Conservation (phyloP, 805 yeast species). For the Zygosaccharomyces kombuchaensis region DNA sequence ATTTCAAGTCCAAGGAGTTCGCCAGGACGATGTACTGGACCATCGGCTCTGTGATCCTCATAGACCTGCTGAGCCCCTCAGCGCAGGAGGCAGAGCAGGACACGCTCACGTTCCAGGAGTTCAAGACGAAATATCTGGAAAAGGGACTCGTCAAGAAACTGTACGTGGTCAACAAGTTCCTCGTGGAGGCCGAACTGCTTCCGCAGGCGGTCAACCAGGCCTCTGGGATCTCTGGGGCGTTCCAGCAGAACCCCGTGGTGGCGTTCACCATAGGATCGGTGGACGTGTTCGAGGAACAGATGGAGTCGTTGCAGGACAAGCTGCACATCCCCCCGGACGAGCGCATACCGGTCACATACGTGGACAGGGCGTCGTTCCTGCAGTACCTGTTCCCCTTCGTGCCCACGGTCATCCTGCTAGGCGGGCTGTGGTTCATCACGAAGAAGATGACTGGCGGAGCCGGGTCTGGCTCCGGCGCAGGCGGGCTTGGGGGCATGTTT, state of each 20-base stretch:
- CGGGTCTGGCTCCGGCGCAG: conserved; percentile 42
- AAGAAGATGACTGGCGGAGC: conserved; percentile 40
- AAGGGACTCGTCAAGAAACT: conserved; percentile 73
- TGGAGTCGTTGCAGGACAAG: conserved; percentile 66
- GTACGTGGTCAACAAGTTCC: conserved; percentile 65
- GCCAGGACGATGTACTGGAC: conserved; percentile 38
- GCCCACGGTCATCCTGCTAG: conserved; percentile 77
- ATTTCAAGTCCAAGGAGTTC: conserved; percentile 42
- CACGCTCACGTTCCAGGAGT: conserved; percentile 68
- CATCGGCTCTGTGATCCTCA: conserved; percentile 37
- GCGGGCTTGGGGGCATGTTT: conserved; percentile 64
- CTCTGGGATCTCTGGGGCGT: conserved; percentile 13
- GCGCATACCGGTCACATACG: conserved; percentile 72
- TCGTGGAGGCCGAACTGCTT: conserved; percentile 65
- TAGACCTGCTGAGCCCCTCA: conserved; percentile 29
- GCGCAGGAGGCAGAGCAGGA: conserved; percentile 24
- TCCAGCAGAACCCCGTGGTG: conserved; percentile 41
- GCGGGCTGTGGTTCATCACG: conserved; percentile 54
- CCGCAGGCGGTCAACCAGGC: conserved; percentile 35
- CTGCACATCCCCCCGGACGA: conserved; percentile 63
- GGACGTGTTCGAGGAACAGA: conserved; percentile 77
- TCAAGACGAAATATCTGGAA: conserved; percentile 71
- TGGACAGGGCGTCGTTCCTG: conserved; percentile 61
- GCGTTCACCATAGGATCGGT: conserved; percentile 85
- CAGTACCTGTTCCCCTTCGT: conserved; percentile 64